A percentile compares a stretch with the other conserved stretches of the same genome.
phyloP scores from a whole-genome alignment of 176 grass and related monocot species.

The Urochloa ruziziensis region DNA sequence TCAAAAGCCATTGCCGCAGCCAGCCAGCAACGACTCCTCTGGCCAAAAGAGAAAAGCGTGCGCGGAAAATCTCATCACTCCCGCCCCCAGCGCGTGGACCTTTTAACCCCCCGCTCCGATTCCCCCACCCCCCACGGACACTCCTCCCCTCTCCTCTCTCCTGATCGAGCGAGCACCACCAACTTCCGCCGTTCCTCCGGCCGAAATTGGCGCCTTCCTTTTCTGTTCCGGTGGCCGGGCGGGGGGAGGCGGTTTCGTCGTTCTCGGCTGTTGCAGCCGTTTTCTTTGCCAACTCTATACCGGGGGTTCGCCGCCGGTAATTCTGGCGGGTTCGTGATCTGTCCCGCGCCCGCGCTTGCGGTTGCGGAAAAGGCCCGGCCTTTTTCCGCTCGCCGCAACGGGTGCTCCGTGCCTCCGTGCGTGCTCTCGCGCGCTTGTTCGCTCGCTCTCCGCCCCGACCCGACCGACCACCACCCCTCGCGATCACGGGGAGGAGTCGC shows the following conservation, averaged over 20 bases:
- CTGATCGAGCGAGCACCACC: background rate
- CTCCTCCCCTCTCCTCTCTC: background rate
- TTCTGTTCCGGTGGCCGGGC: background rate
- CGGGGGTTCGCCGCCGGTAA: background rate
- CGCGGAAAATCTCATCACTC: constrained; percentile 35
- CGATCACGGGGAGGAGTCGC: constrained; percentile 34
- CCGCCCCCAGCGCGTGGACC: constrained; percentile 19
- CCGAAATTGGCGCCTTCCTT: background rate
- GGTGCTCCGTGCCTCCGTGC: background rate
- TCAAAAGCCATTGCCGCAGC: background rate
- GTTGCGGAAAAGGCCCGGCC: background rate
- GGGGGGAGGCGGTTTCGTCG: background rate
- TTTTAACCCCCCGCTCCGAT: constrained; percentile 25
- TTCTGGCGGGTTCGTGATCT: constrained; percentile 24
- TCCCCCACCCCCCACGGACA: constrained; percentile 3
- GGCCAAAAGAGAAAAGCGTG: background rate
- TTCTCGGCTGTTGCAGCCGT: background rate
- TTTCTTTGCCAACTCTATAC: background rate
- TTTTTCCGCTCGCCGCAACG: constrained; percentile 21
- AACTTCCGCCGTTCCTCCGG: background rate
- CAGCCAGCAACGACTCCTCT: background rate
- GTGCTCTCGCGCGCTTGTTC: no score
- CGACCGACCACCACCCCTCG: background rate
- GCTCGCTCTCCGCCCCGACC: no score
- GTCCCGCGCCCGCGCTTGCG: background rate